Evolutionary conservation across 371 early-diverging fungal genomes (phyloP).

Genomic region (Haplosporangium sp.): DNA sequence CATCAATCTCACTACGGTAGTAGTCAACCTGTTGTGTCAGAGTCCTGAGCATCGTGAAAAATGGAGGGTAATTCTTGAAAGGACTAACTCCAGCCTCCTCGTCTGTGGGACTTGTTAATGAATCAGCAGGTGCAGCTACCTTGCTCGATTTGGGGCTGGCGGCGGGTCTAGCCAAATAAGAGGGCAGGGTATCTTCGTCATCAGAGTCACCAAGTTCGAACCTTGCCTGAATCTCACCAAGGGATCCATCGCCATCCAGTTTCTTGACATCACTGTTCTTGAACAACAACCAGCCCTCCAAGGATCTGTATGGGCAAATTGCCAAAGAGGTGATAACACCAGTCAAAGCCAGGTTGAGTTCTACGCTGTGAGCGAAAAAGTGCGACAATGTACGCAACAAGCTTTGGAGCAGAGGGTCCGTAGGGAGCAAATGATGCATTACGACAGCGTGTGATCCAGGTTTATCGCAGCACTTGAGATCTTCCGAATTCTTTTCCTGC

Average conservation of each 20-base stretch:
- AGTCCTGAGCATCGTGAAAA: conserved; percentile 72
- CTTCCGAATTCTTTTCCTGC: conserved; percentile 34
- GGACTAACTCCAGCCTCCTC: conserved; percentile 24
- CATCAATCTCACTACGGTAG: conserved; percentile 71
- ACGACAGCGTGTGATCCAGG: conserved; percentile 38
- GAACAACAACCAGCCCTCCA: conserved; percentile 87
- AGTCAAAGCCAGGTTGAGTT: conserved; percentile 91
- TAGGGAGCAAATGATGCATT: conserved; percentile 66
- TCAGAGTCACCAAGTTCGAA: conserved; percentile 51
- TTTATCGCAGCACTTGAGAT: conserved; percentile 30
- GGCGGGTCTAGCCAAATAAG: conserved; percentile 19
- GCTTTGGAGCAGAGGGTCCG: conserved; percentile 75
- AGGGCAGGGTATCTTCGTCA: conserved; percentile 49
- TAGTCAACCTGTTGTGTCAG: conserved; percentile 76
- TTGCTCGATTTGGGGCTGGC: conserved; percentile 18
- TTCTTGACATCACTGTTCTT: conserved; percentile 68
- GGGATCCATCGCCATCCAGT: conserved; percentile 51
- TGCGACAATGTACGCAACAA: conserved; percentile 73
- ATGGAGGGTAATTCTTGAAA: conserved; percentile 72
- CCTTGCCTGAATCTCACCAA: conserved; percentile 1
- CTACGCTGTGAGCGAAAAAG: conserved; percentile 89
- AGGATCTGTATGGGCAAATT: conserved; percentile 78
- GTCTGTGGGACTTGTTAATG: conserved; percentile 5
- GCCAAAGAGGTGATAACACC: conserved; percentile 88
- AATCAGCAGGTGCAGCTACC: conserved; percentile 5